Conservation (phyloP, 805 yeast genomes). For the Lipomyces mesembrius region DNA sequence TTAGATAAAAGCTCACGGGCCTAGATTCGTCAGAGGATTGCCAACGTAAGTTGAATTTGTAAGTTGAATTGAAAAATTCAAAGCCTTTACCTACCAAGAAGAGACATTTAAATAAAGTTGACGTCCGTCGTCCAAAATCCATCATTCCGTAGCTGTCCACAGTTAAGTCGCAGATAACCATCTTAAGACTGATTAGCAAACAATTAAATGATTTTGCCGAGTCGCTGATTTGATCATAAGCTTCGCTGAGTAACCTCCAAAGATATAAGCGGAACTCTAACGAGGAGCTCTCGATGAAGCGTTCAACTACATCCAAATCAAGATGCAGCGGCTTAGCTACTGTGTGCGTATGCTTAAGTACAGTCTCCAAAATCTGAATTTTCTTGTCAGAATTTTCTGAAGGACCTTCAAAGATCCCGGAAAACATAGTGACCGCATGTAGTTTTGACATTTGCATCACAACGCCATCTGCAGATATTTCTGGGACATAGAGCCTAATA, state of each 20-base stretch:
- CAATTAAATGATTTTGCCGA: conserved; percentile 21
- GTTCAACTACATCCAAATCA: conserved; percentile 23
- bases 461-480: conserved; percentile 56
- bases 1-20: conserved; percentile 19
- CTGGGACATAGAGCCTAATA: conserved; percentile 55
- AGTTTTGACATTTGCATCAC: conserved; percentile 70
- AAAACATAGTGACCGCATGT: conserved; percentile 68
- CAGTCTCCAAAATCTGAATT: conserved; percentile 52
- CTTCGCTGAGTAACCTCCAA: conserved; percentile 50
- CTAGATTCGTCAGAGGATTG: conserved; percentile 1
- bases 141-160: conserved; percentile 8
- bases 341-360: conserved; percentile 47
- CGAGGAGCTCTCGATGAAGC: conserved; percentile 63
- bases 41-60: too few relatives aligned
- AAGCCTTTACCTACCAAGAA: conserved; percentile 6
- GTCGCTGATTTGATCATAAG: conserved; percentile 22
- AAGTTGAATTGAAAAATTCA: background rate
- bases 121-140: conserved; percentile 14
- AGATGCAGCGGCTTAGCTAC: background rate
- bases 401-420: conserved; percentile 52
- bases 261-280: conserved; percentile 68
- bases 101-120: conserved; percentile 18
- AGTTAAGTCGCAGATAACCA: conserved; percentile 16
- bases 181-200: conserved; percentile 14
- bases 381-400: conserved; percentile 41